A percentile compares a stretch with the other conserved stretches of the same genome.
phyloP scores from a whole-genome alignment of 805 yeast genomes.

The Lachancea sp. region DNA sequence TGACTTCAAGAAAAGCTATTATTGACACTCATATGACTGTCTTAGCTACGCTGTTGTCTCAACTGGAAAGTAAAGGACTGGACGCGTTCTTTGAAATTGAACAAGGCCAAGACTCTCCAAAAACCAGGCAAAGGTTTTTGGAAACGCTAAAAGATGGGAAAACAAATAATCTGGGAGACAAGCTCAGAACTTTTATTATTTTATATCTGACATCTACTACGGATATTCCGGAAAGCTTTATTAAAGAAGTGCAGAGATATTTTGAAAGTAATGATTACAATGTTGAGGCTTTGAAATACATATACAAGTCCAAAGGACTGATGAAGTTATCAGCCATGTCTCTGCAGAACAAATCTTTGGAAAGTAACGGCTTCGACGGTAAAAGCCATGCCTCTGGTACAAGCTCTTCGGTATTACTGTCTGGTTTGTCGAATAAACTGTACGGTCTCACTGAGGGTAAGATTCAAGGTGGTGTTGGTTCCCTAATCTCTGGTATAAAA shows the following conservation, averaged over 20 bases:
- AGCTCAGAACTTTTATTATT: slow-evolving; percentile 84
- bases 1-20: slow-evolving; percentile 78
- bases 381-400: slow-evolving; percentile 27
- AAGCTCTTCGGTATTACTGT: slow-evolving; percentile 50
- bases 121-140: slow-evolving; percentile 50
- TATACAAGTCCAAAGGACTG: slow-evolving; percentile 75
- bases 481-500: slow-evolving; percentile 80
- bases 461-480: slow-evolving; percentile 83
- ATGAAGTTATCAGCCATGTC: slow-evolving; percentile 46
- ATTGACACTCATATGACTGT: slow-evolving; percentile 97
- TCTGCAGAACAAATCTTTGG: slow-evolving; percentile 31
- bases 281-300: slow-evolving; percentile 59
- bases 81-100: slow-evolving; percentile 94
- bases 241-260: slow-evolving; percentile 54
- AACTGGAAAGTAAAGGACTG: slow-evolving; percentile 76
- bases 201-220: slow-evolving; percentile 50
- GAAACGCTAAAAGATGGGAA: slow-evolving; percentile 49
- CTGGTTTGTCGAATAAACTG: slow-evolving; percentile 67
- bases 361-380: slow-evolving; percentile 30
- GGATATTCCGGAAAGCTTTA: slow-evolving; percentile 40
- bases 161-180: slow-evolving; percentile 66
- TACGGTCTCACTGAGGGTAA: slow-evolving; percentile 79
- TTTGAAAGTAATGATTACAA: slow-evolving; percentile 54
- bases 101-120: slow-evolving; percentile 55
- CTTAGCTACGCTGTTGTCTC: slow-evolving; percentile 72